A percentile compares a stretch with the other conserved stretches of the same genome.
These are phyloP conservation scores for Cucumis sativus DNA, from an alignment of 306 rosid genomes.

Conservation along the genomic window DNA sequence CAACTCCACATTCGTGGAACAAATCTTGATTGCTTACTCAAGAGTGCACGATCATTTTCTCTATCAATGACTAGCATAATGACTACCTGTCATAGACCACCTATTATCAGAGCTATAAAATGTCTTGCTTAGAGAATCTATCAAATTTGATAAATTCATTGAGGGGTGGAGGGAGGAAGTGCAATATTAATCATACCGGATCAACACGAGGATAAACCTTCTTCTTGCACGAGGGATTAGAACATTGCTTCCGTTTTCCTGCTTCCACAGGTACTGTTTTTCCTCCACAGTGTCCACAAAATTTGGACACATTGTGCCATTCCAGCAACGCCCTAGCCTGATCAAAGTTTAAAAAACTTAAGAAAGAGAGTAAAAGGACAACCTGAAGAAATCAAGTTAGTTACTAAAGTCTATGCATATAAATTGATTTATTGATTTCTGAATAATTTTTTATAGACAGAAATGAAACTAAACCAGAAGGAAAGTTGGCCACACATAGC, in stretches of 20 bases:
- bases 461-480: not conserved
- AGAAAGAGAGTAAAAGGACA: not conserved
- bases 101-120: not conserved
- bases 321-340: slow-evolving; percentile 88
- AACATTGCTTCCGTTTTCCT: slow-evolving; percentile 81
- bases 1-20: slow-evolving; percentile 75
- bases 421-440: not conserved
- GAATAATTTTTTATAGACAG: not conserved
- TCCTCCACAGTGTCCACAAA: slow-evolving; percentile 82
- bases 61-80: slow-evolving; percentile 84
- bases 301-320: slow-evolving; percentile 53
- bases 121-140: not conserved
- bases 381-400: not conserved
- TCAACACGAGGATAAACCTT: slow-evolving; percentile 87
- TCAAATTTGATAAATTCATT: not conserved
- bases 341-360: slow-evolving; percentile 18
- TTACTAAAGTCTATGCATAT: not conserved
- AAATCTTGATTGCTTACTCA: slow-evolving; percentile 46
- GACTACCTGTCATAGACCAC: slow-evolving; percentile 43
- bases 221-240: slow-evolving; percentile 54
- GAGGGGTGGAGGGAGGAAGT: not conserved
- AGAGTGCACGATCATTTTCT: slow-evolving; percentile 64
- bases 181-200: slow-evolving; percentile 34
- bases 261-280: slow-evolving; percentile 65
- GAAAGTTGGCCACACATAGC: not conserved